Conservation (phyloP, 371 early-diverging fungal species). For the Mortierella sp. region DNA sequence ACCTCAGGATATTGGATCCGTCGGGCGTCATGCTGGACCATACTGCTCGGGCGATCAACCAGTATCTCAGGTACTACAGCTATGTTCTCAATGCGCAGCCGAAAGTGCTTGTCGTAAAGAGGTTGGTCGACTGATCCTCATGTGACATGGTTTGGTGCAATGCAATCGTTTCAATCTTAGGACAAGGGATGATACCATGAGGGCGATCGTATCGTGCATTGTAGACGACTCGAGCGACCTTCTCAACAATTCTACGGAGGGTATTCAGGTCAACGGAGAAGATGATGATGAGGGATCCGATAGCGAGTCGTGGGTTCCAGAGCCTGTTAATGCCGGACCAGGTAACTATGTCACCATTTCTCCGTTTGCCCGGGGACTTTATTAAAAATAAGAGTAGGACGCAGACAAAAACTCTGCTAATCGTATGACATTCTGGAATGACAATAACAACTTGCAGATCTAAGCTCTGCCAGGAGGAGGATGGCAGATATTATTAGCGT, state of each 20-base stretch:
- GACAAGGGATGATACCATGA: slow-evolving; percentile 67
- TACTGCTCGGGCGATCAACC: slow-evolving; percentile 62
- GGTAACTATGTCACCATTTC: slow-evolving; percentile 13
- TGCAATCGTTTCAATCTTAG: slow-evolving; percentile 30
- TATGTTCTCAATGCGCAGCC: background rate
- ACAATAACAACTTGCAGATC: slow-evolving; percentile 29
- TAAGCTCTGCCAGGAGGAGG: slow-evolving; percentile 54
- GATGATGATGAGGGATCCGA: slow-evolving; percentile 56
- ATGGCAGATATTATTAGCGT: slow-evolving; percentile 64
- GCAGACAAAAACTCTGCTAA: no score
- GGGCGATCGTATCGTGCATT: slow-evolving; percentile 65
- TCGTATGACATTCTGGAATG: background rate
- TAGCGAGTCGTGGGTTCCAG: slow-evolving; percentile 63
- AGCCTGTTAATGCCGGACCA: slow-evolving; percentile 60
- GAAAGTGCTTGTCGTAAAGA: background rate
- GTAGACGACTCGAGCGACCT: slow-evolving; percentile 56
- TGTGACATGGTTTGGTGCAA: background rate
- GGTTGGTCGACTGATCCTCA: background rate
- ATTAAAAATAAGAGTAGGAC: background rate
- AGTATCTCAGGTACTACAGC: slow-evolving; percentile 57
- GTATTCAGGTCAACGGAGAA: slow-evolving; percentile 35
- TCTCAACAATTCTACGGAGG: slow-evolving; percentile 42
- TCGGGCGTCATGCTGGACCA: slow-evolving; percentile 66
- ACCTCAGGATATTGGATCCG: slow-evolving; percentile 69
- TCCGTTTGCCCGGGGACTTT: background rate